These are phyloP conservation scores for Auricularia sp. DNA, from an alignment of 768 basidiomycete species.

Conservation along the genomic window DNA sequence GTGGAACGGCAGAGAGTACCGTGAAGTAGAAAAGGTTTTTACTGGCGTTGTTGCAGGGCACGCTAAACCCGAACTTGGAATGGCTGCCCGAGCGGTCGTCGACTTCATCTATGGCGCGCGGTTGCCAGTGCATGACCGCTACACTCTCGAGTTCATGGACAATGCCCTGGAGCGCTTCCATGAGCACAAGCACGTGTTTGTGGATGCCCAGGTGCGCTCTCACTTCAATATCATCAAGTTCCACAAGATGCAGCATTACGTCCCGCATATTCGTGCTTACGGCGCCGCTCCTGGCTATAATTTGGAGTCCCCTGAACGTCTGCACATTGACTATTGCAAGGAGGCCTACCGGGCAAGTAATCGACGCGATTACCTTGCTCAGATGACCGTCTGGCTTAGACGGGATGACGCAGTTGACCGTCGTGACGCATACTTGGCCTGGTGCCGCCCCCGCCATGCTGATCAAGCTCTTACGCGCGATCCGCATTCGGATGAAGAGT, in stretches of 20 bases:
- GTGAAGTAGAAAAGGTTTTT: slow-evolving; percentile 10
- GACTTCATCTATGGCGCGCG: slow-evolving; percentile 27
- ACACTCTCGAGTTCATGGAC: slow-evolving; percentile 18
- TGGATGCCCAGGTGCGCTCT: slow-evolving; percentile 13
- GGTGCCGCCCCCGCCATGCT: slow-evolving; percentile 5
- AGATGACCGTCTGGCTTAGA: slow-evolving; percentile 31
- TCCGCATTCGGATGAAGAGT: neutral
- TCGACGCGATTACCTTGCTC: slow-evolving; percentile 19
- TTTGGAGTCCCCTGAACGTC: slow-evolving; percentile 25
- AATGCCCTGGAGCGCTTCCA: slow-evolving; percentile 20
- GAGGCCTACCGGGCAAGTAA: slow-evolving; percentile 21
- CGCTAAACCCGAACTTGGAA: slow-evolving; percentile 12
- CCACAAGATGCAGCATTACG: slow-evolving; percentile 22
- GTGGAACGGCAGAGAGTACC: slow-evolving; percentile 7
- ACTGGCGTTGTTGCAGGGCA: slow-evolving; percentile 21
- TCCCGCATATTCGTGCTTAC: slow-evolving; percentile 11
- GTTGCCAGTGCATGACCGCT: slow-evolving; percentile 18
- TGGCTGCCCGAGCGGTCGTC: slow-evolving; percentile 18
- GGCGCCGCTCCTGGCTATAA: slow-evolving; percentile 25
- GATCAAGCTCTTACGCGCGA: neutral
- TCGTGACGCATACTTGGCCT: slow-evolving; percentile 19
- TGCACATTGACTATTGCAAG: slow-evolving; percentile 37
- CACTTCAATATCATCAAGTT: slow-evolving; percentile 31
- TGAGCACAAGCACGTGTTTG: slow-evolving; percentile 20
- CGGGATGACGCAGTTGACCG: slow-evolving; percentile 24